These are phyloP conservation scores for Botrytis paeoniae DNA, from an alignment of 2,329 filamentous ascomycete species.

Conservation along the genomic window DNA sequence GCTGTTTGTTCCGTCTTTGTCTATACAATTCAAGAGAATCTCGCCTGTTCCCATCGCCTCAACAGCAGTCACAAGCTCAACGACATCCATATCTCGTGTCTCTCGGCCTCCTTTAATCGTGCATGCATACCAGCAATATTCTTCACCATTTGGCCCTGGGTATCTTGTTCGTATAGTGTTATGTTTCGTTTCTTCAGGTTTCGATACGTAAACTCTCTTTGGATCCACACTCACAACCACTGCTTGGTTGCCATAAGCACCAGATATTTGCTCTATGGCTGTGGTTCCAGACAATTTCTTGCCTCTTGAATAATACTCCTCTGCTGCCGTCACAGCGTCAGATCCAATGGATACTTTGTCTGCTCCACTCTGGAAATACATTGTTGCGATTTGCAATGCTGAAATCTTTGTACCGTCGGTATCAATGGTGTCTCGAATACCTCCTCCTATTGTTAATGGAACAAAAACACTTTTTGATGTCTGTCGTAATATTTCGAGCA, in stretches of 20 bases:
- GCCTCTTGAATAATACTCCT: slow-evolving; percentile 77
- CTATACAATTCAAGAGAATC: slow-evolving; percentile 95
- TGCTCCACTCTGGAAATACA: slow-evolving; percentile 96
- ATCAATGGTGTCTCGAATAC: slow-evolving; percentile 90
- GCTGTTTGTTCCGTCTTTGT: slow-evolving; percentile 90
- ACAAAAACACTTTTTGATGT: slow-evolving; percentile 94
- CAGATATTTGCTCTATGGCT: slow-evolving; percentile 91
- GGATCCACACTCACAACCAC: slow-evolving; percentile 96
- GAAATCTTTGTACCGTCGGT: slow-evolving; percentile 82
- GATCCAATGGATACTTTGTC: slow-evolving; percentile 98
- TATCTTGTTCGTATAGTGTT: slow-evolving; percentile 66
- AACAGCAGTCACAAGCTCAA: slow-evolving; percentile 82
- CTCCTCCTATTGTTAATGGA: slow-evolving; percentile 90
- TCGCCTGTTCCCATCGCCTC: slow-evolving; percentile 96
- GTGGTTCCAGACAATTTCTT: slow-evolving; percentile 73
- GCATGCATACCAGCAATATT: slow-evolving; percentile 93
- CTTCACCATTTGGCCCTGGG: slow-evolving; percentile 72
- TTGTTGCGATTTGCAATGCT: slow-evolving; percentile 86
- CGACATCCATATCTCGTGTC: slow-evolving; percentile 88
- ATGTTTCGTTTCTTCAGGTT: slow-evolving; percentile 68
- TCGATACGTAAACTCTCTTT: slow-evolving; percentile 78
- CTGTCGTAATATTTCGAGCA: slow-evolving; percentile 87
- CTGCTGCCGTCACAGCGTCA: slow-evolving; percentile 88
- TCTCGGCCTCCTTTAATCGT: slow-evolving; percentile 95
- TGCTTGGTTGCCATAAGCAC: slow-evolving; percentile 92